phyloP scores from a whole-genome alignment of 2,329 filamentous ascomycete species.

The Coniella lustricola region DNA sequence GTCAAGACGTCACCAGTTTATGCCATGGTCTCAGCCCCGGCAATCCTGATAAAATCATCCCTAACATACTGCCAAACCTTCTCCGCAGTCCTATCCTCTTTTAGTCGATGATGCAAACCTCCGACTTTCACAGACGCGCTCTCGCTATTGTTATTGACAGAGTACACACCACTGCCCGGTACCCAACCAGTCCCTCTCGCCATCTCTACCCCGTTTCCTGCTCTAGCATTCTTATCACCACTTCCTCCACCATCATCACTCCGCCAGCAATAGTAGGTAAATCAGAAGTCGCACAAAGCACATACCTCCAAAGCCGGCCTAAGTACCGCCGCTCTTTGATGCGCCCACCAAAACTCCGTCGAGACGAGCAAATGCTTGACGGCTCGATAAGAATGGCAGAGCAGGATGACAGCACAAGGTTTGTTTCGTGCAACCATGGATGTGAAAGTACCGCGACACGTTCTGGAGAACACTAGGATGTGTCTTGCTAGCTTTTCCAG shows the following conservation, averaged over 20 bases:
- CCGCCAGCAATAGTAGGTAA: too few relatives aligned
- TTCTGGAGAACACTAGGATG: slow-evolving; percentile 13
- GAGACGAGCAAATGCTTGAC: slow-evolving; percentile 7
- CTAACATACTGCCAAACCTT: slow-evolving; percentile 24
- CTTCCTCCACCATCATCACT: too few relatives aligned
- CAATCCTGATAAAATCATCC: slow-evolving; percentile 21
- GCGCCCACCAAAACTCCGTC: slow-evolving; percentile 15
- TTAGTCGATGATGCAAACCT: slow-evolving; percentile 22
- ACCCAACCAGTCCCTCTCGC: slow-evolving; percentile 23
- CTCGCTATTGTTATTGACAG: slow-evolving; percentile 18
- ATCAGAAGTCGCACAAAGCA: too few relatives aligned
- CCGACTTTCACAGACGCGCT: slow-evolving; percentile 19
- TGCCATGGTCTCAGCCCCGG: slow-evolving; percentile 6
- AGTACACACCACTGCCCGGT: slow-evolving; percentile 27
- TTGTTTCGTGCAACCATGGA: slow-evolving; percentile 8
- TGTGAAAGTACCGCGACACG: slow-evolving; percentile 15
- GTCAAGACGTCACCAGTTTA: background rate
- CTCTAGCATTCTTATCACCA: too few relatives aligned
- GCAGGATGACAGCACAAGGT: slow-evolving; percentile 10
- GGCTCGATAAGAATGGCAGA: slow-evolving; percentile 18
- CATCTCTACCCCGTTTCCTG: too few relatives aligned
- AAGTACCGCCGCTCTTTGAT: slow-evolving; percentile 8
- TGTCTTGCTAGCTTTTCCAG: slow-evolving; percentile 10
- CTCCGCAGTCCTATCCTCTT: slow-evolving; percentile 25
- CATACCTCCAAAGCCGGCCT: slow-evolving; percentile 7